phyloP scores from a whole-genome alignment of 2,329 filamentous ascomycete genomes.

The Calonectria multiphialidica region DNA sequence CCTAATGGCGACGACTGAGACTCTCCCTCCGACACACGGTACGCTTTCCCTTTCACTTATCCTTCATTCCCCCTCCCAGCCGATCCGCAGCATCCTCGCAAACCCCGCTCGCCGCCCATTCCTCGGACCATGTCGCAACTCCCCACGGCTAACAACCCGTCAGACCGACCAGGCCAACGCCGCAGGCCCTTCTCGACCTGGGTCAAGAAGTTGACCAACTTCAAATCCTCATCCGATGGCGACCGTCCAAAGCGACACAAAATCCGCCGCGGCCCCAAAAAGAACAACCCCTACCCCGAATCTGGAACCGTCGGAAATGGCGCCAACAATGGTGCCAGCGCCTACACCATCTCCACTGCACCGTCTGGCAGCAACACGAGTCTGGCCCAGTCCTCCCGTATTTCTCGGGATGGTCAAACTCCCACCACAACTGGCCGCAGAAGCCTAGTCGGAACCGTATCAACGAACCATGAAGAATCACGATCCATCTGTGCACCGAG shows the following conservation, averaged over 20 bases:
- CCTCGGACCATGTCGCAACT: slow-evolving; percentile 14
- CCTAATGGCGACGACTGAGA: slow-evolving; percentile 44
- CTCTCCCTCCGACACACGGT: slow-evolving; percentile 42
- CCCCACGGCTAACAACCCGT: slow-evolving; percentile 49
- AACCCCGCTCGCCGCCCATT: slow-evolving; percentile 20
- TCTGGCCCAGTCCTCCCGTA: slow-evolving; percentile 69
- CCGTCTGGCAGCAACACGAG: slow-evolving; percentile 68
- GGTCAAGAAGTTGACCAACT: slow-evolving; percentile 93
- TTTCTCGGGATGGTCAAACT: slow-evolving; percentile 69
- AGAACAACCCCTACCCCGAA: slow-evolving; percentile 93
- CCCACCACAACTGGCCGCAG: slow-evolving; percentile 74
- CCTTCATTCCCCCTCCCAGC: neutral
- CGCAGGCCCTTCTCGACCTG: slow-evolving; percentile 91
- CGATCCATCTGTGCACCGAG: slow-evolving; percentile 80
- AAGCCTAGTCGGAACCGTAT: slow-evolving; percentile 82
- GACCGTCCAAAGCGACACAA: slow-evolving; percentile 58
- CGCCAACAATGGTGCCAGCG: slow-evolving; percentile 56
- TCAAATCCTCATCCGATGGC: slow-evolving; percentile 80
- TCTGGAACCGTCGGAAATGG: slow-evolving; percentile 70
- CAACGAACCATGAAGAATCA: slow-evolving; percentile 84
- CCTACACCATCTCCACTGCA: slow-evolving; percentile 67
- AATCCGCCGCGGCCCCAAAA: slow-evolving; percentile 69
- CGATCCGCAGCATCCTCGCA: slow-evolving; percentile 5
- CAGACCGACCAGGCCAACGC: slow-evolving; percentile 76
- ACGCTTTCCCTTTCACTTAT: slow-evolving; percentile 2